Evolutionary conservation across 2,329 filamentous ascomycete genomes (phyloP), one percentile per base, ranked within the genome.

Genomic region (Colletotrichum lindemuthianum): DNA sequence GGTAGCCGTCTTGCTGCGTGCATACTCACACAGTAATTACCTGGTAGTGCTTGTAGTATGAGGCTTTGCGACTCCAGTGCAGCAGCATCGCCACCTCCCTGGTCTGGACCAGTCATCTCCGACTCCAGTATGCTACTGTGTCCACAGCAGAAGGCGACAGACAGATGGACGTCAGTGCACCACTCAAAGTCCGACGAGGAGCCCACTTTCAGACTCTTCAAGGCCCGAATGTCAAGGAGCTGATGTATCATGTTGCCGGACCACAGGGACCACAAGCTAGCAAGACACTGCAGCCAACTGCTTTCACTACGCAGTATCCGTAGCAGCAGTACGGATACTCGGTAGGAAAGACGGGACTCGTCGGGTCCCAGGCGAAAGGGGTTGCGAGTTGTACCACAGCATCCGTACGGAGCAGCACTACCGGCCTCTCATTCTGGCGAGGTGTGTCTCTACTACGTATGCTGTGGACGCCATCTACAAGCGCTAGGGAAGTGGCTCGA

Each of bases 71-170:
- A 57, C 41, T 49, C 34, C 47, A 61, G 55, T 8, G 13, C 33
- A 33, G 47, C 56, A 55, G 56, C 60, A 51, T 60, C 56, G 57
- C 56, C 56, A 64, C 60, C 44, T 39, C 56, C 60, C 55, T 54
- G 43, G 43, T 32, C 40, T 60, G 55, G 33, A 32, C 48, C 45
- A 37, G 43, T 60, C 56, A 55, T 64, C 50, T n/a, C n/a, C n/a
- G n/a, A n/a, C n/a, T n/a, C n/a, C n/a, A n/a, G n/a, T n/a, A n/a
- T n/a, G n/a, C n/a, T n/a, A n/a, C n/a, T 60, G 43, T 43, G 54
- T 24, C 12, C 4, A 63, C 36, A 41, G 24, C 24, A 24, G 24
- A 24, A 24, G 39, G 32, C 16, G 55, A 54, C 49, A 41, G 37
- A 43, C 47, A n/a, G 11, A 16, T 10, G 43, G 45, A 37, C 9